A percentile compares a stretch with the other conserved stretches of the same genome.
These are phyloP conservation scores for Talaromyces proteolyticus DNA, from an alignment of 495 filamentous ascomycete genomes.

Conservation along the genomic window DNA sequence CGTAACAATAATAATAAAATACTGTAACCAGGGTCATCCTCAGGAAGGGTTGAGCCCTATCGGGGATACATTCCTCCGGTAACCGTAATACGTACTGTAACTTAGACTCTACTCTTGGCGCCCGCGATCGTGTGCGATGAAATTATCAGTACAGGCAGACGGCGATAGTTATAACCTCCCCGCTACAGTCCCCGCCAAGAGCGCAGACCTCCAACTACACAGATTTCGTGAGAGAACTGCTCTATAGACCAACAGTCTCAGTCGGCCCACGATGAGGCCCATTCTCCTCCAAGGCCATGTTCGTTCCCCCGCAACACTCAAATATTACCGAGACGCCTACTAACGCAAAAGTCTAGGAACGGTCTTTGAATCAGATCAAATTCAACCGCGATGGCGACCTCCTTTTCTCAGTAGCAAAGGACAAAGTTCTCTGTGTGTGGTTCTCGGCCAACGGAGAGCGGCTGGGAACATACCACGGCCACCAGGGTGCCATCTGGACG, in stretches of 20 bases:
- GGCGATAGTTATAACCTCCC: conserved; percentile 8
- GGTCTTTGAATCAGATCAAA: conserved; percentile 96
- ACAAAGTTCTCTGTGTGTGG: conserved; percentile 95
- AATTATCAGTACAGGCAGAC: background rate
- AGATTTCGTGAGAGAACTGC: background rate
- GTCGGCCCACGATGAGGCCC: conserved; percentile 69
- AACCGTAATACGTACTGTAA: background rate
- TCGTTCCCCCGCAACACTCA: conserved; percentile 20
- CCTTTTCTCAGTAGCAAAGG: conserved; percentile 94
- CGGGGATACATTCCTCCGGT: conserved; percentile 1
- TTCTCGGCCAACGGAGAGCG: conserved; percentile 92
- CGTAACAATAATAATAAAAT: too few relatives aligned
- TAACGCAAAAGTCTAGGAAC: conserved; percentile 54
- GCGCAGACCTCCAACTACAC: background rate
- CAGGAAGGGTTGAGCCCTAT: conserved; percentile 6
- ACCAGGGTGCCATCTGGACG: conserved; percentile 97
- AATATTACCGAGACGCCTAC: conserved; percentile 10
- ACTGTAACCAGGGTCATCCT: too few relatives aligned
- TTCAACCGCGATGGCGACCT: conserved; percentile 97
- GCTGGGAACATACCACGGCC: conserved; percentile 91
- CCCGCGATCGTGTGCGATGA: background rate
- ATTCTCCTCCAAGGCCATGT: conserved; percentile 93
- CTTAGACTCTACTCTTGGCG: background rate
- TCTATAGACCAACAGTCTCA: background rate
- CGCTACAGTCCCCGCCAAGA: conserved; percentile 33